A percentile compares a stretch with the other conserved stretches of the same genome.
Conservation (phyloP, 2,329 filamentous ascomycete species). For the Colletotrichum lupini region DNA sequence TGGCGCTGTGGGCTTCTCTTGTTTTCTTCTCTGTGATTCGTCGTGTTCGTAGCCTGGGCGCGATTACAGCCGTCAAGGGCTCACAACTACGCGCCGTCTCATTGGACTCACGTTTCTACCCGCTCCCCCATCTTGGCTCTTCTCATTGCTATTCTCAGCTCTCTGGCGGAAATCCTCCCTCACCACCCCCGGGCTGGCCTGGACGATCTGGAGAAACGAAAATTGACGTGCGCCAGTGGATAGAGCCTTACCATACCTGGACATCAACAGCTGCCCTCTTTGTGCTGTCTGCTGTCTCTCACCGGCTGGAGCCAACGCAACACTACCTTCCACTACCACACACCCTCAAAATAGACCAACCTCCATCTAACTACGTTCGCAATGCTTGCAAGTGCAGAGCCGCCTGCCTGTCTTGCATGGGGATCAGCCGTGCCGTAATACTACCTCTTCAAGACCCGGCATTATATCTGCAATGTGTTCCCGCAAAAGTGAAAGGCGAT, state of each 20-base stretch:
- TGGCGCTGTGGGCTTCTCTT: slow-evolving; percentile 22
- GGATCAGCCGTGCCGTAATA: neutral
- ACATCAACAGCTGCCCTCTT: neutral
- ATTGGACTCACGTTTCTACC: slow-evolving; percentile 18
- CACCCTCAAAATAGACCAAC: no score
- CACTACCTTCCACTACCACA: neutral
- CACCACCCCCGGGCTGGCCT: neutral
- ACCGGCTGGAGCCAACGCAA: neutral
- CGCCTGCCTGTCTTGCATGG: no score
- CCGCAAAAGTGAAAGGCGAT: neutral
- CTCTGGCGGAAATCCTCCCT: no score
- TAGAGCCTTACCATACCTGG: neutral
- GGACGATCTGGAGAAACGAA: slow-evolving; percentile 17
- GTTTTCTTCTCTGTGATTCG: neutral
- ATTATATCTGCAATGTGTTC: slow-evolving; percentile 18
- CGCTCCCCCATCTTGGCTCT: slow-evolving; percentile 14
- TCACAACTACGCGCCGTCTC: neutral
- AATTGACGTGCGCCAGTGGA: neutral
- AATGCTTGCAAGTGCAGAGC: no score
- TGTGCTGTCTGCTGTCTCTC: neutral
- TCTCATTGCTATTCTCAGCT: slow-evolving; percentile 20
- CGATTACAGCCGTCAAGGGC: neutral
- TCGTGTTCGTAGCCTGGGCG: neutral
- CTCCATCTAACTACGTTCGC: no score
- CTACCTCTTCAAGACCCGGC: neutral